Evolutionary conservation across 192 early-diverging fungal genomes (phyloP).

Genomic region (Gamsiella multidivaricata): DNA sequence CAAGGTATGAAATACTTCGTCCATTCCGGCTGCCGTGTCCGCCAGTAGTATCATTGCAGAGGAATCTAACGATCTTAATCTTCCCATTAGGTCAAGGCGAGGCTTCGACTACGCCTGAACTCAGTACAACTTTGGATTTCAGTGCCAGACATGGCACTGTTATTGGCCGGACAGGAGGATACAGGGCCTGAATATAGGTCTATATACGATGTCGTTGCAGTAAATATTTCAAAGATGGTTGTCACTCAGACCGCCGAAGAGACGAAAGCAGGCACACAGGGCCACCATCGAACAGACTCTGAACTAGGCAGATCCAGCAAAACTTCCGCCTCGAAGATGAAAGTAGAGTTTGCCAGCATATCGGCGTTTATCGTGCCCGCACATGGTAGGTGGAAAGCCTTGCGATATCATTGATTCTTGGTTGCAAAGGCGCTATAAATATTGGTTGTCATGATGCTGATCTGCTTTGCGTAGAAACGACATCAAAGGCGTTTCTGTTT

Average conservation of each 20-base stretch:
- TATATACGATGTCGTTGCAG: constrained; percentile 30
- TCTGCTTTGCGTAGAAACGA: constrained; percentile 18
- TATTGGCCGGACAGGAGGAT: constrained; percentile 14
- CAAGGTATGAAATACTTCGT: constrained; percentile 30
- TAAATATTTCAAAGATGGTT: constrained; percentile 42
- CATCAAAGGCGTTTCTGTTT: constrained; percentile 35
- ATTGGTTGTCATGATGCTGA: neutral
- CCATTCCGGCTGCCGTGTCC: no score
- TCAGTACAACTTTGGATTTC: constrained; percentile 47
- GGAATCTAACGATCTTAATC: neutral
- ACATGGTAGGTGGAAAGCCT: constrained; percentile 19
- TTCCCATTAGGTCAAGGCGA: constrained; percentile 14
- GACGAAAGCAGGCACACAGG: neutral
- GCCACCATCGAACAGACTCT: neutral
- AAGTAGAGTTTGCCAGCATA: constrained; percentile 32
- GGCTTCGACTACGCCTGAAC: constrained; percentile 39
- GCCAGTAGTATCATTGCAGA: no score
- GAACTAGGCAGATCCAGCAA: neutral
- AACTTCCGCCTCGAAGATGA: constrained; percentile 1
- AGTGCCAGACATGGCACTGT: constrained; percentile 33
- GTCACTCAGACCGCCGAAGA: constrained; percentile 12
- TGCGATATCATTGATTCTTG: no score
- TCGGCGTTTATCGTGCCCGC: constrained; percentile 40
- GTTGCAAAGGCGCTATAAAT: no score
- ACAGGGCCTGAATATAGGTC: constrained; percentile 43